Evolutionary conservation across 2,329 filamentous ascomycete genomes (phyloP).

Genomic region (Aspergillus sp.): DNA sequence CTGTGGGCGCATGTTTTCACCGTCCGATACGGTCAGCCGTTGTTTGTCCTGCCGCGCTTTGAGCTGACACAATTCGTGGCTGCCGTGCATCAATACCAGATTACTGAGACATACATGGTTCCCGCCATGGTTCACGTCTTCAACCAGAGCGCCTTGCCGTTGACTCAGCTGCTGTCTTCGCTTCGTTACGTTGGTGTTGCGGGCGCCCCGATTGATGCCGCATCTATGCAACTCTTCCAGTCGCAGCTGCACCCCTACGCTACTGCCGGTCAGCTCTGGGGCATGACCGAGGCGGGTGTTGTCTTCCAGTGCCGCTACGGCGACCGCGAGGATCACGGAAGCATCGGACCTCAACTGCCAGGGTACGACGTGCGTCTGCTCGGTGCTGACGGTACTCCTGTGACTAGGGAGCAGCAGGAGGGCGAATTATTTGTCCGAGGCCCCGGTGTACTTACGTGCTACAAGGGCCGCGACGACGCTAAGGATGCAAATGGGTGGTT

Average conservation of each 20-base stretch:
- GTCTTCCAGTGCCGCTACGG: conserved; percentile 35
- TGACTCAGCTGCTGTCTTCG: conserved; percentile 29
- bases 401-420: conserved; percentile 22
- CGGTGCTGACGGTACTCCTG: conserved; percentile 24
- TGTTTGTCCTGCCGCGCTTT: conserved; percentile 45
- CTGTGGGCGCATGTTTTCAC: conserved; percentile 43
- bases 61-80: conserved; percentile 35
- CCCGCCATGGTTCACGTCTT: conserved; percentile 40
- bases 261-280: conserved; percentile 45
- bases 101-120: conserved; percentile 45
- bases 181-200: conserved; percentile 43
- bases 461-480: conserved; percentile 30
- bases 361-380: conserved; percentile 35
- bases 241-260: conserved; percentile 36
- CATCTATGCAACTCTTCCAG: conserved; percentile 36
- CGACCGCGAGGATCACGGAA: conserved; percentile 38
- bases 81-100: conserved; percentile 34
- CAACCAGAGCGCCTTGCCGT: conserved; percentile 20
- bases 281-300: conserved; percentile 50
- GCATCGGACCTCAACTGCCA: conserved; percentile 42
- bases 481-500: conserved; percentile 37
- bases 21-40: conserved; percentile 40
- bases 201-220: conserved; percentile 43
- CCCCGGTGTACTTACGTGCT: conserved; percentile 29
- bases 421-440: conserved; percentile 40